These are phyloP conservation scores for Chaetomium sp. DNA, from an alignment of 2,329 filamentous ascomycete genomes.

Conservation along the genomic window DNA sequence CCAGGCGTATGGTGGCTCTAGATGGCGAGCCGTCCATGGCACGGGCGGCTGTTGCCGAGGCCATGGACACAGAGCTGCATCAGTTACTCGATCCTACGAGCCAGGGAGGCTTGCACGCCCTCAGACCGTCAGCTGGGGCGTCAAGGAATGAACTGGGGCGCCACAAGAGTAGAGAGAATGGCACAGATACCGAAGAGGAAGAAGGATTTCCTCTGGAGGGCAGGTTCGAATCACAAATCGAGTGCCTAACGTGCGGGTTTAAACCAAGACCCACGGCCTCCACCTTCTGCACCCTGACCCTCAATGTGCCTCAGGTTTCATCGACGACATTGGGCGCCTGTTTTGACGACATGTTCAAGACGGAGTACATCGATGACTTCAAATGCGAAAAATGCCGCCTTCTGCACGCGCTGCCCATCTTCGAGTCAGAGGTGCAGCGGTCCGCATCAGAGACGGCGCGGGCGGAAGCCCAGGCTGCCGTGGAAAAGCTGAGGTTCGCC, in stretches of 20 bases:
- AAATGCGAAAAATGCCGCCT: conserved; percentile 91
- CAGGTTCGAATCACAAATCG: conserved; percentile 88
- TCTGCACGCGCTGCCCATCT: conserved; percentile 70
- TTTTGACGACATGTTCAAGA: conserved; percentile 92
- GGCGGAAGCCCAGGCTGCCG: conserved; percentile 56
- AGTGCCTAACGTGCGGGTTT: conserved; percentile 88
- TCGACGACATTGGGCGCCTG: conserved; percentile 83
- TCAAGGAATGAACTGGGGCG: conserved; percentile 15
- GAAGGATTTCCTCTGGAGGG: conserved; percentile 91
- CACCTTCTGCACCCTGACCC: conserved; percentile 86
- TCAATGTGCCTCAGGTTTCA: conserved; percentile 83
- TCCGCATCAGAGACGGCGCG: conserved; percentile 57
- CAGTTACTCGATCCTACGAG: background rate
- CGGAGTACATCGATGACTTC: conserved; percentile 95
- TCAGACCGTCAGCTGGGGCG: conserved; percentile 3
- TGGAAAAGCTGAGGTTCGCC: conserved; percentile 67
- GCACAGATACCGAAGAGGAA: conserved; percentile 51
- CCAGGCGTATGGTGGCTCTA: conserved; percentile 43
- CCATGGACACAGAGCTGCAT: background rate
- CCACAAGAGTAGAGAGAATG: conserved; percentile 11
- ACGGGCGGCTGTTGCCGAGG: background rate
- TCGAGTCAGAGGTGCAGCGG: conserved; percentile 61
- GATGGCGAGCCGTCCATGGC: background rate
- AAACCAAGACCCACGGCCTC: conserved; percentile 82
- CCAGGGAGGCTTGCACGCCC: background rate